These are phyloP conservation scores for Thecaphora thlaspeos DNA, from an alignment of 1,284 basidiomycete species.

Conservation along the genomic window DNA sequence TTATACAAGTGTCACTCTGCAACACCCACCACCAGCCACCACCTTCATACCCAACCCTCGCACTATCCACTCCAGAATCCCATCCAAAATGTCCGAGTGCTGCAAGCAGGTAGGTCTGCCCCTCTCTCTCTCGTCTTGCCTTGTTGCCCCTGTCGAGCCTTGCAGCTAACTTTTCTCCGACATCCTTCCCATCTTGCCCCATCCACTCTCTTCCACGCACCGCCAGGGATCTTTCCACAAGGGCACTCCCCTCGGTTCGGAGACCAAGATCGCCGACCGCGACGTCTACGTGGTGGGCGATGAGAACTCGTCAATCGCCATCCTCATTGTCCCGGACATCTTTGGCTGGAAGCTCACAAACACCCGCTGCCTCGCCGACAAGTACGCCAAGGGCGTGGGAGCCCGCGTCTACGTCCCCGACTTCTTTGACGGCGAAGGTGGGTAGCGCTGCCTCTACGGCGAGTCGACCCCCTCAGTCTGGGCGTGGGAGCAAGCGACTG, in stretches of 20 bases:
- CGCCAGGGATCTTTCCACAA: slow-evolving; percentile 16
- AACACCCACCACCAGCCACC: no score
- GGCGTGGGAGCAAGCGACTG: not conserved
- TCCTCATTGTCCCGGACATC: slow-evolving; percentile 14
- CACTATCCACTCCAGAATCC: no score
- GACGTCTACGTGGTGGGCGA: slow-evolving; percentile 16
- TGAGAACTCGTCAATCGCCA: slow-evolving; percentile 4
- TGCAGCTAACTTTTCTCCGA: no score
- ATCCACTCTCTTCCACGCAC: no score
- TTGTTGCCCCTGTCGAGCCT: no score
- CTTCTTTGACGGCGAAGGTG: slow-evolving; percentile 5
- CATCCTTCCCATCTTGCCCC: no score
- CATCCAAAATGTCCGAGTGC: no score
- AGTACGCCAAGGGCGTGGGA: slow-evolving; percentile 16
- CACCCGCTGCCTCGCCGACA: slow-evolving; percentile 18
- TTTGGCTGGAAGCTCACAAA: slow-evolving; percentile 14
- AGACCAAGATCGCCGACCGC: slow-evolving; percentile 9
- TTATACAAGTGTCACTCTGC: no score
- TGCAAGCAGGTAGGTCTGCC: no score
- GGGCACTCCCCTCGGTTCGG: slow-evolving; percentile 11
- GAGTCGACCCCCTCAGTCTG: not conserved
- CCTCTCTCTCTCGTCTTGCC: no score
- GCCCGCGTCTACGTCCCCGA: slow-evolving; percentile 11
- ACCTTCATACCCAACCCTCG: no score
- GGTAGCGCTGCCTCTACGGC: not conserved